phyloP scores from a whole-genome alignment of 306 rosid genomes.

The Ziziphus jujuba region DNA sequence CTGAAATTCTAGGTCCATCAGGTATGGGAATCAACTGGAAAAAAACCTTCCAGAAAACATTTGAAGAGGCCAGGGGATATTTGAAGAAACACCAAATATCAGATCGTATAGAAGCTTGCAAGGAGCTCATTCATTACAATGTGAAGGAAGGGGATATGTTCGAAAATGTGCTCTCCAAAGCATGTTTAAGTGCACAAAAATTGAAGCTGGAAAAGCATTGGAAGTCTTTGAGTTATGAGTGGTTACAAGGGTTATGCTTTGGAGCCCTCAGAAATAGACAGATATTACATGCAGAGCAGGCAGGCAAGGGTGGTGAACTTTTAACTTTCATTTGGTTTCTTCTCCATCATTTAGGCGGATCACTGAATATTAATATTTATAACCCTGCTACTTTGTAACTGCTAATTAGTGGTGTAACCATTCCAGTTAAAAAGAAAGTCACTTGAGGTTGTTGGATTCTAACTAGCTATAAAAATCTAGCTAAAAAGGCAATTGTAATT shows the following conservation, averaged over 20 bases:
- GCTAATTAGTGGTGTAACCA: too few relatives aligned
- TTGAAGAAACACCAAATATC: neutral
- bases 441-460: too few relatives aligned
- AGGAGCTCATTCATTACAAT: neutral
- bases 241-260: conserved; percentile 30
- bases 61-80: conserved; percentile 27
- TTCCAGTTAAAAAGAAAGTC: too few relatives aligned
- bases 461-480: too few relatives aligned
- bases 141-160: conserved; percentile 24
- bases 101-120: neutral
- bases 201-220: conserved; percentile 6
- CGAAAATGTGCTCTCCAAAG: conserved; percentile 30
- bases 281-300: conserved; percentile 33
- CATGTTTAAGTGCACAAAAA: neutral
- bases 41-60: conserved; percentile 27
- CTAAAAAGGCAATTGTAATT: too few relatives aligned
- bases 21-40: conserved; percentile 30
- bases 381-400: too few relatives aligned
- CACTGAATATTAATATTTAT: too few relatives aligned
- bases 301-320: conserved; percentile 33
- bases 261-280: conserved; percentile 28
- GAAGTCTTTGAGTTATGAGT: conserved; percentile 26
- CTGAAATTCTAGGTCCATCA: conserved; percentile 23
- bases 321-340: conserved; percentile 35
- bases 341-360: conserved; percentile 35